These are phyloP conservation scores for Cryptosporidium parvum DNA, from an alignment of 169 alveolate genomes.

Conservation along the genomic window DNA sequence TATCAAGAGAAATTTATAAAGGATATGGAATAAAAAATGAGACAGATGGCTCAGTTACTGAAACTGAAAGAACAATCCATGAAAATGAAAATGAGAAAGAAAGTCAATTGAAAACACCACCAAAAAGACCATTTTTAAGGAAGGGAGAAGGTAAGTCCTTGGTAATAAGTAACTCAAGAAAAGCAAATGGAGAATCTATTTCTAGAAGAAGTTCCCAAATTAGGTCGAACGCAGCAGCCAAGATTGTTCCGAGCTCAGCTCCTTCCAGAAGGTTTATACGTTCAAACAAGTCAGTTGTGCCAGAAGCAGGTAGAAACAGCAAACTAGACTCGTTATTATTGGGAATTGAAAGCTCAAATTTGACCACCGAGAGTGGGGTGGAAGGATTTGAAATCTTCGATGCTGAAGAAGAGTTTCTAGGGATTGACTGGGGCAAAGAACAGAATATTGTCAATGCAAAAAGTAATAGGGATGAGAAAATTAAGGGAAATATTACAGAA, in stretches of 20 bases:
- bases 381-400: neutral
- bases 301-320: neutral
- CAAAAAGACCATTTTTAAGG: slow-evolving; percentile 42
- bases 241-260: neutral
- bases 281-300: neutral
- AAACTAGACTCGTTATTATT: slow-evolving; percentile 7
- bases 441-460: neutral
- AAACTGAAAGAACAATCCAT: neutral
- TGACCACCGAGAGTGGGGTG: neutral
- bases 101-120: slow-evolving; percentile 13
- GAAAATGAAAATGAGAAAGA: slow-evolving; percentile 1
- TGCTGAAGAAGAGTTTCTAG: neutral
- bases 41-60: slow-evolving; percentile 17
- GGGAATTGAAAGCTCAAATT: slow-evolving; percentile 8
- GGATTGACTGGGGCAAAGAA: neutral
- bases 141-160: slow-evolving; percentile 71
- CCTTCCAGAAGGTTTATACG: neutral
- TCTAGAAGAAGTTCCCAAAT: neutral
- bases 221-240: neutral
- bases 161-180: slow-evolving; percentile 72
- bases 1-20: neutral
- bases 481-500: neutral
- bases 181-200: slow-evolving; percentile 1
- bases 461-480: neutral
- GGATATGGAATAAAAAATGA: slow-evolving; percentile 10